These are phyloP conservation scores for Calonectria pseudoturangicola DNA, from an alignment of 2,329 filamentous ascomycete genomes.

Conservation along the genomic window DNA sequence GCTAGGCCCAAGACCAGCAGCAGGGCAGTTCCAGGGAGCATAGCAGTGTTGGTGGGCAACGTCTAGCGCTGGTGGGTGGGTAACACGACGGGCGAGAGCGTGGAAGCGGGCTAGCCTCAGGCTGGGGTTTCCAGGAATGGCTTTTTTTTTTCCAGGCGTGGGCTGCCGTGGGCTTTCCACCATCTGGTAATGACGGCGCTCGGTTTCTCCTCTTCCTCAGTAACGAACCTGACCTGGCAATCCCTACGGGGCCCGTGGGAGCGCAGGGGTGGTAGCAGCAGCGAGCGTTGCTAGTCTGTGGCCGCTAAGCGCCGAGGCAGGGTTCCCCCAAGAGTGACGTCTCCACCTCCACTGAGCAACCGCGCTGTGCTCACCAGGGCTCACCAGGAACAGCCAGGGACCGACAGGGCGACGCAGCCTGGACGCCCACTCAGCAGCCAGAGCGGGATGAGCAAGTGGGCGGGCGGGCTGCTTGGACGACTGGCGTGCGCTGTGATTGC, in stretches of 20 bases:
- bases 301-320: constrained; percentile 52
- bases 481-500: constrained; percentile 52
- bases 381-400: constrained; percentile 27
- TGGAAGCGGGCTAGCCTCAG: constrained; percentile 22
- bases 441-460: constrained; percentile 46
- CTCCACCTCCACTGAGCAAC: constrained; percentile 56
- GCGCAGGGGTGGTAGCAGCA: constrained; percentile 32
- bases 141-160: constrained; percentile 27
- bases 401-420: constrained; percentile 40
- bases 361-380: constrained; percentile 41
- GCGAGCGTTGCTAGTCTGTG: constrained; percentile 36
- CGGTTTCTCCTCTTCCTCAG: constrained; percentile 6
- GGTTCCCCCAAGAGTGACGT: constrained; percentile 51
- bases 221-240: constrained; percentile 25
- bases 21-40: constrained; percentile 37
- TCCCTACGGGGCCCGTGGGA: constrained; percentile 9
- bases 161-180: constrained; percentile 13
- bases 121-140: constrained; percentile 19
- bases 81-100: constrained; percentile 22
- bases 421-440: constrained; percentile 51
- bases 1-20: background rate
- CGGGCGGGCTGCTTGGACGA: constrained; percentile 47
- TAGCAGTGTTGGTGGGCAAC: constrained; percentile 33
- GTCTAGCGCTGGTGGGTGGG: constrained; percentile 22
- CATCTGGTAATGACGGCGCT: constrained; percentile 5